Percentiles rank a stretch among this genome's conserved stretches.
Evolutionary conservation across 176 grass and related monocot species (phyloP).

Genomic region (Triticum turgidum): DNA sequence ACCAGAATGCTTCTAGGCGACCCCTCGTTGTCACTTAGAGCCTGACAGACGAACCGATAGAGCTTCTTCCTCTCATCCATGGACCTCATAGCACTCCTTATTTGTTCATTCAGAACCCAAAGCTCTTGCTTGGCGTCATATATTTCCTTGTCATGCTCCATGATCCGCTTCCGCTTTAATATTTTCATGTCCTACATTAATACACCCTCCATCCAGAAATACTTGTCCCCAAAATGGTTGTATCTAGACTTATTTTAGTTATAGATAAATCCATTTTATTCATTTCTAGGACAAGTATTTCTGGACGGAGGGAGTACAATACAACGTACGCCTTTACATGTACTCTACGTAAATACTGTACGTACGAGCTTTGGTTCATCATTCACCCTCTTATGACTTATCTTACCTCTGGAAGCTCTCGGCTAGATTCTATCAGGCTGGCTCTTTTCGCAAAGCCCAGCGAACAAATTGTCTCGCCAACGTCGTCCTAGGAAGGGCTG

Average conservation of each 20-base stretch:
- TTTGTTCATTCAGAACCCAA: constrained; percentile 44
- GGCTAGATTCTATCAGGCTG: constrained; percentile 59
- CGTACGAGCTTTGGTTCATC: neutral
- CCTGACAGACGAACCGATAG: constrained; percentile 12
- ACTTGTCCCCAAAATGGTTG: too few species aligned
- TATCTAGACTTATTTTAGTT: too few species aligned
- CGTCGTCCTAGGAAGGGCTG: constrained; percentile 67
- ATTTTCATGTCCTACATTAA: constrained; percentile 64
- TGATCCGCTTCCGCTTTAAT: constrained; percentile 49
- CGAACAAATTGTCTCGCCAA: constrained; percentile 75
- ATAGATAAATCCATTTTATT: too few species aligned
- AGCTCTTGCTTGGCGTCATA: constrained; percentile 59
- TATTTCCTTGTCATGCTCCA: constrained; percentile 65
- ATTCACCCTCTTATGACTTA: neutral
- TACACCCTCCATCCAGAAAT: too few species aligned
- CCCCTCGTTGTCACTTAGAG: constrained; percentile 41
- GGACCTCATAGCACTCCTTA: constrained; percentile 49
- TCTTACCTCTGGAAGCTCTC: constrained; percentile 68
- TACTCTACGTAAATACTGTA: too few species aligned
- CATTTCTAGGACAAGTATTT: too few species aligned
- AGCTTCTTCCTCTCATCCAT: constrained; percentile 53
- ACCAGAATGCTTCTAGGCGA: constrained; percentile 86
- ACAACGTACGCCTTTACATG: neutral
- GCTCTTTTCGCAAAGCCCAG: constrained; percentile 81
- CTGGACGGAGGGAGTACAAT: too few species aligned